Base-by-base conservation (phyloP, 2,329 filamentous ascomycete species). In the Sporothrix inflata region DNA sequence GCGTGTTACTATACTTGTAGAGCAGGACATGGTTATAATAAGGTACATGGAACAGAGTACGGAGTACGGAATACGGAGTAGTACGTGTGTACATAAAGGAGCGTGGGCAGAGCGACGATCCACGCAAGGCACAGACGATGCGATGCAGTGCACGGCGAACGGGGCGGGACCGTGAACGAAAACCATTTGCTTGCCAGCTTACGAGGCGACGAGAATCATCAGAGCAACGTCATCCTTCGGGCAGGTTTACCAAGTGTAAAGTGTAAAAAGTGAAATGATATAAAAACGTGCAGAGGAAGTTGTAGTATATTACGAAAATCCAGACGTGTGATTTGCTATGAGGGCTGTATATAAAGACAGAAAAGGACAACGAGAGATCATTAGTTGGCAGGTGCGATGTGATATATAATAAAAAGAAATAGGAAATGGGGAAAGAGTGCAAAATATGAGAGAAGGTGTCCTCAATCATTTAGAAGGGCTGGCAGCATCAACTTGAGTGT, bases 91-190 rank as follows among this genome's bases (percentile, higher is more conserved):
- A 45, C 38, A 42, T 42, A 11, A 45, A 45, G 60, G 34, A 45
- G 34, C 19, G 34, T 63, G 60, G 60, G 47, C 19, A 68, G 47
- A 24, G 65, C 27, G 65, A 40, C 12, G 65, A 53, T 68, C 65
- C 47, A 68, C 65, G 65, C 65, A 53, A 12, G 19, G 65, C 65
- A 68, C 65, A 68, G 65, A 53, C 65, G 47, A 40, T 40, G 47
- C 27, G 45, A 68, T 68, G 63, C 63, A 24, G 65, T 51, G 65
- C 65, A 68, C 65, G 65, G 27, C 9, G 63, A 30, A 47, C 16
- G 16, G 63, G 19, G 16, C 24, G 12, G 34, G 6, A 61, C 57
- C 57, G 34, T 34, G 8, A 24, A 49, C 42, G 8, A 34, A n/a
- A 34, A 16, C 24, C 2, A 49, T 65, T 65, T 45, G 60, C 60